Conservation (phyloP, 2,329 filamentous ascomycete species). For the Botrytis medusae region DNA sequence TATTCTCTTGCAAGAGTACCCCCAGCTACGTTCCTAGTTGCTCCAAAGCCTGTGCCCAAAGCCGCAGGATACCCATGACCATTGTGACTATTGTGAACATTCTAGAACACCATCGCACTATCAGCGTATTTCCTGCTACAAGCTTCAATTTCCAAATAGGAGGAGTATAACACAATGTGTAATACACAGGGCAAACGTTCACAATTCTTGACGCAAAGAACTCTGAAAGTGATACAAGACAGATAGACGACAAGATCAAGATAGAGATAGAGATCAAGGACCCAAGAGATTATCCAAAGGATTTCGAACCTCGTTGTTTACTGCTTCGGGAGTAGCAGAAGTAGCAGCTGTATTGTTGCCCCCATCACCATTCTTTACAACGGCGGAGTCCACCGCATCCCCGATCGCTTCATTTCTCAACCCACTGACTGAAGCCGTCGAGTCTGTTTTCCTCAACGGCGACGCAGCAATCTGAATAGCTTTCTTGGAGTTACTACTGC, state of each 20-base stretch:
- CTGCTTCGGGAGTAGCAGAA: conserved; percentile 21
- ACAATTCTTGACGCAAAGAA: neutral
- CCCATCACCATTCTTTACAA: conserved; percentile 18
- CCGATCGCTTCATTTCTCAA: conserved; percentile 27
- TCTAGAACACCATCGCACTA: conserved; percentile 29
- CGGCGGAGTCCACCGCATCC: neutral
- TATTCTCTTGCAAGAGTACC: neutral
- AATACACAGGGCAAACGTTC: neutral
- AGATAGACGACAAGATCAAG: neutral
- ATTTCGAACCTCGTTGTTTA: conserved; percentile 35
- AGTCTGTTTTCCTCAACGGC: conserved; percentile 31
- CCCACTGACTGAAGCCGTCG: conserved; percentile 31
- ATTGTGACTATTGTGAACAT: conserved; percentile 2
- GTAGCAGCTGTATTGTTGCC: neutral
- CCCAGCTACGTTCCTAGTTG: neutral
- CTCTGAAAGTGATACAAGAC: neutral
- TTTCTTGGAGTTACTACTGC: conserved; percentile 82
- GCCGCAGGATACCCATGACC: neutral
- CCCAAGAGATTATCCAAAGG: conserved; percentile 36
- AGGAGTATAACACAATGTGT: neutral
- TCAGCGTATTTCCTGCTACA: conserved; percentile 29
- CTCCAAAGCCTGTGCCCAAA: neutral
- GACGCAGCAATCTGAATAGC: conserved; percentile 50
- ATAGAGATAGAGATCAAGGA: conserved; percentile 28
- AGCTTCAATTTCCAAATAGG: neutral